phyloP scores from a whole-genome alignment of 371 early-diverging fungal species.

The Choanephora cucurbitarum region DNA sequence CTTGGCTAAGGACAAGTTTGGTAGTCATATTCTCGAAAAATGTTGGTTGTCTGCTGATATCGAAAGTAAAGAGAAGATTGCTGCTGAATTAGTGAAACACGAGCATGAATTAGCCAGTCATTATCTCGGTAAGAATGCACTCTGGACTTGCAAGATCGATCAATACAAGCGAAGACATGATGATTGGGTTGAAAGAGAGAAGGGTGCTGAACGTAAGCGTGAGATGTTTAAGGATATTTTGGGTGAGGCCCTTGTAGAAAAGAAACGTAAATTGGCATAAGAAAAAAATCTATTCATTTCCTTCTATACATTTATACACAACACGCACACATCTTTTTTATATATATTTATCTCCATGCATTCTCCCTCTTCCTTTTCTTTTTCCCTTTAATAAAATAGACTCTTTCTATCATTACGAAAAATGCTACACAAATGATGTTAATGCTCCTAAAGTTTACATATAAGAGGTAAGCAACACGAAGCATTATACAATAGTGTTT shows the following conservation, averaged over 20 bases:
- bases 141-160: conserved; percentile 80
- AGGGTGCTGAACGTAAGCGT: conserved; percentile 69
- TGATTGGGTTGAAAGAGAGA: conserved; percentile 76
- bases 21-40: conserved; percentile 78
- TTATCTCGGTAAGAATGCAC: conserved; percentile 73
- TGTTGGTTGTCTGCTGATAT: conserved; percentile 79
- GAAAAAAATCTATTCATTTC: too few species aligned
- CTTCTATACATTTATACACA: too few species aligned
- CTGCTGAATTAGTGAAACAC: conserved; percentile 61
- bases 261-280: conserved; percentile 24
- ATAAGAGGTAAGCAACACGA: too few species aligned
- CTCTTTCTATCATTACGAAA: too few species aligned
- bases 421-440: too few species aligned
- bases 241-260: conserved; percentile 40
- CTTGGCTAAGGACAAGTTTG: conserved; percentile 75
- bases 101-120: conserved; percentile 60
- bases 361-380: too few species aligned
- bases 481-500: too few species aligned
- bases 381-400: too few species aligned
- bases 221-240: conserved; percentile 79
- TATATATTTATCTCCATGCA: too few species aligned
- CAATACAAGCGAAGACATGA: conserved; percentile 70
- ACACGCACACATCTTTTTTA: too few species aligned
- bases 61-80: conserved; percentile 70
- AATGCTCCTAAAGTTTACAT: too few species aligned